These are phyloP conservation scores for Aspergillus campestris DNA, from an alignment of 495 filamentous ascomycete genomes.

Conservation along the genomic window DNA sequence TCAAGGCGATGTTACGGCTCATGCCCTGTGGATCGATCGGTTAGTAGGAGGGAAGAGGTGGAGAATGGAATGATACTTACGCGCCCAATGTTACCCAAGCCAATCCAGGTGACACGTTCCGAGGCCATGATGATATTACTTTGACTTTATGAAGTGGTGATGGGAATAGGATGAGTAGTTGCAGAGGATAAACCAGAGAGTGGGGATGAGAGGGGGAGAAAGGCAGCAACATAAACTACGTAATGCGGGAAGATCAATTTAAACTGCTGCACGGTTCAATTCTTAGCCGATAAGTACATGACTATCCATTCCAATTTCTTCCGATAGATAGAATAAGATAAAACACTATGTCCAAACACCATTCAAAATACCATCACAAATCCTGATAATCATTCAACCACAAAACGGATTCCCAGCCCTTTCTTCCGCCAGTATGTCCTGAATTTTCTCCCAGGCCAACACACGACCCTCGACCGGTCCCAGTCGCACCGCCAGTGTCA, in stretches of 20 bases:
- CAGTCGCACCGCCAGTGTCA: conserved; percentile 7
- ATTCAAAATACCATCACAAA: too few species aligned
- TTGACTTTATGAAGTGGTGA: neutral
- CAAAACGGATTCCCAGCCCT: neutral
- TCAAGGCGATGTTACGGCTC: conserved; percentile 72
- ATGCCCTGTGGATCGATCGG: conserved; percentile 55
- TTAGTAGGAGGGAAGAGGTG: conserved; percentile 11
- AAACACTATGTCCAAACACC: too few species aligned
- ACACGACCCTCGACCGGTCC: conserved; percentile 11
- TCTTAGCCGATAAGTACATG: neutral
- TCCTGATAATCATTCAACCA: too few species aligned
- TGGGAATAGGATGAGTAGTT: neutral
- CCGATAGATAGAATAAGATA: too few species aligned
- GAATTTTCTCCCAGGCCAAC: conserved; percentile 18
- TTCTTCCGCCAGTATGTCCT: conserved; percentile 4
- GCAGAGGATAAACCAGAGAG: neutral
- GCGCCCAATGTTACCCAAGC: conserved; percentile 85
- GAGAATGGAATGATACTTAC: conserved; percentile 38
- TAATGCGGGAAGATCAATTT: too few species aligned
- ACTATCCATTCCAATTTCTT: too few species aligned
- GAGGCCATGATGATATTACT: conserved; percentile 9
- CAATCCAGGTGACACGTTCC: conserved; percentile 58
- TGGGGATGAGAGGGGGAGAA: neutral
- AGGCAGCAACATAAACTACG: neutral
- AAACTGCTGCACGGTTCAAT: neutral